Base-by-base conservation (phyloP, 495 filamentous ascomycete species). In the Penicillium bialowiezense region DNA sequence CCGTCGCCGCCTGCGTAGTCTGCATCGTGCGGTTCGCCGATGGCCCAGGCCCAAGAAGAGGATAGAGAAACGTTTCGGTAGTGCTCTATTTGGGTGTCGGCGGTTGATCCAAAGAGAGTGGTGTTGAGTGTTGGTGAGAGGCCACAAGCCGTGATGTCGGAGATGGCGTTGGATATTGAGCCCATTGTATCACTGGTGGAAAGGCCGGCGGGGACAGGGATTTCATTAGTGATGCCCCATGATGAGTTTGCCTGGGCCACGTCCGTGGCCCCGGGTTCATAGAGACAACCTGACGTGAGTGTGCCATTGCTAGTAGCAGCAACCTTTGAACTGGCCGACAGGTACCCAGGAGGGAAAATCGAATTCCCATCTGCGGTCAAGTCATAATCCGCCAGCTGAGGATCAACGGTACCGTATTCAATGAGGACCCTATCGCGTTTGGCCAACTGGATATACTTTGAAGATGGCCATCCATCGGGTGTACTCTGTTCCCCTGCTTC, bases 391-490 rank as follows among this genome's bases (percentile, higher is more conserved):
- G 56, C 50, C 59, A 87, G 68, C 41, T 83, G 78, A 13, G 78
- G 65, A 54, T 85, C 82, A 3, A 86, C 54, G 3, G 61, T 65
- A 8, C 80, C 82, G 52, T 77, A 83, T 33, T 73, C 72, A 20
- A 78, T 58, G 3, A 87, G 52, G 0, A 85, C 48, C 14, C 83
- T 68, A 51, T 73, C 72, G 8, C 67, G 60, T 13, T 71, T 63
- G 0, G 72, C 69, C 18, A 83, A 66, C 41, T 81, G 79, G 23
- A 84, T 57, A 52, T 72, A 85, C 20, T 74, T 72, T 31, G 77
- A 71, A 10, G 73, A 74, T 1, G 84, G 84, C 84, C 84, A 87
- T 10, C 84, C 83, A 58, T 86, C 77, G 9, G 74, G 67, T 1
- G 80, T 84, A 32, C 71, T 74, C n/a, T 73, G 64, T 9, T 65